A percentile compares a stretch with the other conserved stretches of the same genome.
phyloP scores from a whole-genome alignment of 805 yeast genomes.

The Lipomyces sp. region DNA sequence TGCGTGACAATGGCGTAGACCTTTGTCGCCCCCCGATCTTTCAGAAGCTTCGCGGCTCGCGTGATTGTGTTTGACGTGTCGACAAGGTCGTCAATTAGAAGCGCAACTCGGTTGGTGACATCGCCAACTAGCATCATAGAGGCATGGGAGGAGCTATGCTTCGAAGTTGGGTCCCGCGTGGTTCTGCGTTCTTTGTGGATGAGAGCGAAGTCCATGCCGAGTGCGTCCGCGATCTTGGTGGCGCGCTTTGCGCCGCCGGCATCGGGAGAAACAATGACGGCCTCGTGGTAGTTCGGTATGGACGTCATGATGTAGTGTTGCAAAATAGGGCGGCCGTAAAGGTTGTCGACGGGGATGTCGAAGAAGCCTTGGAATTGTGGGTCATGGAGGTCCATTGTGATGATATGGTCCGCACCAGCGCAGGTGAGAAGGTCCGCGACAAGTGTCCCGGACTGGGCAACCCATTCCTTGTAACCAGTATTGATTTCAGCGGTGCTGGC shows the following conservation, averaged over 20 bases:
- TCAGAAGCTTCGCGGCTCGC: constrained; percentile 85
- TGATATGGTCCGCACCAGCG: constrained; percentile 94
- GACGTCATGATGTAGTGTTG: constrained; percentile 76
- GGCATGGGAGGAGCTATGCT: constrained; percentile 47
- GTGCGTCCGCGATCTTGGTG: constrained; percentile 84
- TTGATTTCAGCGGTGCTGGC: constrained; percentile 36
- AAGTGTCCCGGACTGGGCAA: constrained; percentile 75
- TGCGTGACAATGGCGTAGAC: constrained; percentile 90
- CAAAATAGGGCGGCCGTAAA: constrained; percentile 82
- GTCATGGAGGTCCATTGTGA: constrained; percentile 97
- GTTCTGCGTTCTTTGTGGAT: constrained; percentile 89
- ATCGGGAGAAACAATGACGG: constrained; percentile 94
- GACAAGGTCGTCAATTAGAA: constrained; percentile 88
- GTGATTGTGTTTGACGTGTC: constrained; percentile 92
- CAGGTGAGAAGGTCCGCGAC: constrained; percentile 82
- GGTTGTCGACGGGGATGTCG: constrained; percentile 91
- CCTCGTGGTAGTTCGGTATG: constrained; percentile 75
- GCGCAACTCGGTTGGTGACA: constrained; percentile 79
- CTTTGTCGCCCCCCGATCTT: constrained; percentile 86
- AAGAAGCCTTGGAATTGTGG: constrained; percentile 98
- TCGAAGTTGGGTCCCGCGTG: constrained; percentile 29
- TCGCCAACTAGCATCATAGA: constrained; percentile 97
- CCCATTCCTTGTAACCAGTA: constrained; percentile 87
- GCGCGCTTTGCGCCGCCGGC: constrained; percentile 99
- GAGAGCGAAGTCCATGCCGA: constrained; percentile 86